Conservation (phyloP, 1,139 yeast genomes). For the Blastobotrys proliferans region DNA sequence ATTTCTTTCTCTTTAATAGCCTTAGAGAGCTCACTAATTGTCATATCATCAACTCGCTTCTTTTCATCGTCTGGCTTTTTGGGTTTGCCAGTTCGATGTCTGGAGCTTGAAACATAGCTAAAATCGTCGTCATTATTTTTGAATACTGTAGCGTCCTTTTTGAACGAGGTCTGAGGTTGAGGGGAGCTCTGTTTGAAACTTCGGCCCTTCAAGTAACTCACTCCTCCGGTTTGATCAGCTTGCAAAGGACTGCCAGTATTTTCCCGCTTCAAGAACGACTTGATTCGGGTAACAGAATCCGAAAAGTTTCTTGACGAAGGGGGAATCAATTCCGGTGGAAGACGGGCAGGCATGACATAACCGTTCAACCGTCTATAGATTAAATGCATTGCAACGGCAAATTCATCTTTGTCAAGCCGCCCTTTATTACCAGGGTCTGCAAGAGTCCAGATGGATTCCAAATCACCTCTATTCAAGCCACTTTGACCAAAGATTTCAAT, state of each 20-base stretch:
- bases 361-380: constrained; percentile 84
- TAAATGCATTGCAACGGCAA: constrained; percentile 90
- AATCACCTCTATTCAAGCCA: constrained; percentile 77
- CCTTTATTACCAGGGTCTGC: constrained; percentile 92
- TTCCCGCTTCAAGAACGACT: constrained; percentile 40
- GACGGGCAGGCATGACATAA: constrained; percentile 62
- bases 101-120: constrained; percentile 60
- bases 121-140: constrained; percentile 61
- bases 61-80: constrained; percentile 1
- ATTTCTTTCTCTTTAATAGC: constrained; percentile 66
- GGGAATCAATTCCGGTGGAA: constrained; percentile 63
- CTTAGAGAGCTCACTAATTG: constrained; percentile 52
- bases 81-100: constrained; percentile 43
- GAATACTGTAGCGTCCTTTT: constrained; percentile 50
- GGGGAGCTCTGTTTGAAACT: constrained; percentile 34
- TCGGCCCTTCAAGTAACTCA: constrained; percentile 27
- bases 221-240: constrained; percentile 20
- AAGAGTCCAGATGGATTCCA: constrained; percentile 89
- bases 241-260: constrained; percentile 22
- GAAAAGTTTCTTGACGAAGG: constrained; percentile 62
- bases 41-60: constrained; percentile 22
- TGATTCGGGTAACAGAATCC: constrained; percentile 49
- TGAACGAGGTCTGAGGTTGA: constrained; percentile 29
- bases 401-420: constrained; percentile 73
- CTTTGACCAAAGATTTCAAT: constrained; percentile 85